These are phyloP conservation scores for Ceratocystis alfenasii DNA, from an alignment of 2,329 filamentous ascomycete genomes.

Conservation along the genomic window DNA sequence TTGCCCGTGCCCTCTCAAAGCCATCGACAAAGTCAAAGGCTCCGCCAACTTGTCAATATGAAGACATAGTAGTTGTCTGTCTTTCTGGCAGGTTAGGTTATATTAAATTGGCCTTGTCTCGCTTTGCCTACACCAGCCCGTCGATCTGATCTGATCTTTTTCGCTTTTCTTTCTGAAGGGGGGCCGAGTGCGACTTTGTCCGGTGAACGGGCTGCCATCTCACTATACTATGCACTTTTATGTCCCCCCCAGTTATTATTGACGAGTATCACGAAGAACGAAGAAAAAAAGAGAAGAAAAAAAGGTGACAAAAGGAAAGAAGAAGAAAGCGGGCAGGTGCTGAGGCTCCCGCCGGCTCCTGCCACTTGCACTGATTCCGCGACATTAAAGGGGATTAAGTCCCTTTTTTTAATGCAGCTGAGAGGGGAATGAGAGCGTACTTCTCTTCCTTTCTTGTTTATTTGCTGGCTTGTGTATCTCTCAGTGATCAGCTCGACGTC, in stretches of 20 bases:
- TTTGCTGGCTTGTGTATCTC: neutral
- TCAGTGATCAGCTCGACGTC: neutral
- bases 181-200: neutral
- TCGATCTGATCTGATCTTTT: neutral
- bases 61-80: neutral
- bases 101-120: too few species aligned
- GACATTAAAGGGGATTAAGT: constrained; percentile 4
- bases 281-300: neutral
- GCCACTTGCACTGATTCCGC: constrained; percentile 6
- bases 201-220: neutral
- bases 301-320: neutral
- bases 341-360: neutral
- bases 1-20: neutral
- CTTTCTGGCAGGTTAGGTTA: neutral
- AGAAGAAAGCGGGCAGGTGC: neutral
- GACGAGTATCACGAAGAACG: neutral
- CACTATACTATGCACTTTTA: neutral
- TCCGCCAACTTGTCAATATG: neutral
- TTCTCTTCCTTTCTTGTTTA: neutral
- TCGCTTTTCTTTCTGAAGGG: neutral
- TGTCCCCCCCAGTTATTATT: neutral
- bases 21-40: neutral
- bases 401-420: neutral
- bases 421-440: neutral
- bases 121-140: neutral